Base-by-base conservation (phyloP, 2,329 filamentous ascomycete species). In the Diplodia sapinea region DNA sequence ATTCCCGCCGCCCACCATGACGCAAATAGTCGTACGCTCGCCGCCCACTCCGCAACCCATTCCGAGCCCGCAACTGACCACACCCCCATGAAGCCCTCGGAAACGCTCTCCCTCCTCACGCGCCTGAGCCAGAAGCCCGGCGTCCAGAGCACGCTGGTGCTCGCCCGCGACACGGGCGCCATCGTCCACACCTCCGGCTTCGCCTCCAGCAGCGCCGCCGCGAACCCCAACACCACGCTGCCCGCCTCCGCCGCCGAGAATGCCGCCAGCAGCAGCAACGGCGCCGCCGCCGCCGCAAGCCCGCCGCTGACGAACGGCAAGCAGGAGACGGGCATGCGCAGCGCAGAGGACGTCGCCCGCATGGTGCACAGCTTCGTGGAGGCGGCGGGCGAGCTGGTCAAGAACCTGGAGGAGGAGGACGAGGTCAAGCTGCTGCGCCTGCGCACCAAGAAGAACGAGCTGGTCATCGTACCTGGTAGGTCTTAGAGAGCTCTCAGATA, bases 401-500 rank as follows among this genome's bases (percentile, higher is more conserved):
- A 89, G 70, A 89, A 89, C 69, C 81, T 94, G 73, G 91, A 94
- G 74, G 83, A 85, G 38, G 90, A 93, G 81, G 92, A 95, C 73
- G 91, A 94, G 75, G 79, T 94, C 70, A 93, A 89, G 79, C 82
- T 95, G 57, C 79, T 95, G 63, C 85, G 91, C 70, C 76, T 96
- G 71, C 86, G 92, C 71, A 94, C 91, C n/a, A 93, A 89, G 82
- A 93, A 91, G 78, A 91, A 93, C 73, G 92, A 96, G 78, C 81
- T 95, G 70, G 90, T 95, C 68, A 92, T 95, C 74, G 90, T 94
- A 23, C 91, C 91, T 65, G 83, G 83, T 84, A 76, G 56, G 78
- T 31, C 36, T 31, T 4, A 1, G 23, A 26, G 43, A 47, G n/a
- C n/a, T n/a, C n/a, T 47, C 43, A 47, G 43, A 9, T 5, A 7